Evolutionary conservation across 2,329 filamentous ascomycete genomes (phyloP).

Genomic region (Dothideomycetes sp.): DNA sequence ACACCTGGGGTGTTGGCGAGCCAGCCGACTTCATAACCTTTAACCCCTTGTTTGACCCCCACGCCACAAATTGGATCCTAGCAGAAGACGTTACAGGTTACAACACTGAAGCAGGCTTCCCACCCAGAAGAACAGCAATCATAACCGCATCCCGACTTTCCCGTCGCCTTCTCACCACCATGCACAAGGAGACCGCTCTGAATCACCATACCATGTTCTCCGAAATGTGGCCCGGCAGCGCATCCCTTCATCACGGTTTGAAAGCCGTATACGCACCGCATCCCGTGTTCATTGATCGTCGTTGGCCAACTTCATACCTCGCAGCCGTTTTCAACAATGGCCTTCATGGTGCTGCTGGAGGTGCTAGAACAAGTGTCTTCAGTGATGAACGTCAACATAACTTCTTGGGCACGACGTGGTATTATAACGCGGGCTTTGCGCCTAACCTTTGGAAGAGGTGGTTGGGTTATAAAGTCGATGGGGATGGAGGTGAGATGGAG

Average conservation of each 20-base stretch:
- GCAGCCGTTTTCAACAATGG: slow-evolving; percentile 49
- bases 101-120: slow-evolving; percentile 43
- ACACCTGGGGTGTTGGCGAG: slow-evolving; percentile 59
- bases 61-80: slow-evolving; percentile 64
- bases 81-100: slow-evolving; percentile 63
- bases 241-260: slow-evolving; percentile 65
- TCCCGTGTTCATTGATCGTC: slow-evolving; percentile 48
- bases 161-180: slow-evolving; percentile 55
- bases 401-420: slow-evolving; percentile 45
- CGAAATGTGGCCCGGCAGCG: slow-evolving; percentile 67
- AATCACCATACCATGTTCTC: slow-evolving; percentile 64
- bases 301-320: slow-evolving; percentile 46
- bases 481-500: slow-evolving; percentile 38
- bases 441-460: slow-evolving; percentile 48
- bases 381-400: slow-evolving; percentile 45
- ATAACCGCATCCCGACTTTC: slow-evolving; percentile 63
- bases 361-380: slow-evolving; percentile 41
- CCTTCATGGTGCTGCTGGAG: slow-evolving; percentile 41
- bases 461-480: slow-evolving; percentile 46
- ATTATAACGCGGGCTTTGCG: slow-evolving; percentile 44
- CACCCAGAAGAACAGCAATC: slow-evolving; percentile 61
- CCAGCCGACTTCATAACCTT: slow-evolving; percentile 68
- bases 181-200: slow-evolving; percentile 66
- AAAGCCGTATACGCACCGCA: slow-evolving; percentile 63
- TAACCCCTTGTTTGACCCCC: slow-evolving; percentile 66